phyloP scores from a whole-genome alignment of 257 asterid genomes.

The Fraxinus anomala region DNA sequence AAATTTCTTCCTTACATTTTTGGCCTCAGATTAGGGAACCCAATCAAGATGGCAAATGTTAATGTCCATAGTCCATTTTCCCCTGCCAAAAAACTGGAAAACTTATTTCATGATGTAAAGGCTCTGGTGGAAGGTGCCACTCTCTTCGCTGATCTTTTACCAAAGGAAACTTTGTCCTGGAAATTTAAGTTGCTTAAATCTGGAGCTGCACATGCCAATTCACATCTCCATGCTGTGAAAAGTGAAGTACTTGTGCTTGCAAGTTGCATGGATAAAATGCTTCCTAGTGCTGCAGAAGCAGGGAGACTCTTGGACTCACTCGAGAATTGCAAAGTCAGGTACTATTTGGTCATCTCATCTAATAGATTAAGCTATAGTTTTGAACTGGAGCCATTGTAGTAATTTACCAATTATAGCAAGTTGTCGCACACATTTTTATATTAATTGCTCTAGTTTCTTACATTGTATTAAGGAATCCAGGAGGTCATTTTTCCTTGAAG shows the following conservation, averaged over 20 bases:
- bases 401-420: too few species aligned
- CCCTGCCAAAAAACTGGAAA: constrained; percentile 32
- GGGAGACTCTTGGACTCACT: constrained; percentile 36
- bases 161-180: constrained; percentile 41
- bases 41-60: constrained; percentile 47
- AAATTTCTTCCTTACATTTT: constrained; percentile 38
- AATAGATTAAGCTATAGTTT: too few species aligned
- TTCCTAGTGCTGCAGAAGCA: constrained; percentile 52
- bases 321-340: constrained; percentile 34
- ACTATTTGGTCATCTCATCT: not conserved
- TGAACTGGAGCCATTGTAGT: too few species aligned
- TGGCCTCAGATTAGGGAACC: constrained; percentile 38
- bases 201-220: constrained; percentile 45
- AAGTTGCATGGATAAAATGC: constrained; percentile 46
- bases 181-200: constrained; percentile 45
- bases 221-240: constrained; percentile 41
- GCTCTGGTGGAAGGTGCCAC: constrained; percentile 28
- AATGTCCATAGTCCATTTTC: constrained; percentile 1
- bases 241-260: constrained; percentile 51
- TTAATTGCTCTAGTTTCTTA: too few species aligned
- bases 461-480: too few species aligned
- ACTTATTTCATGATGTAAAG: constrained; percentile 29
- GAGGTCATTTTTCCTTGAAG: too few species aligned
- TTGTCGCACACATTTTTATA: too few species aligned
- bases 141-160: constrained; percentile 27